Conservation (phyloP, 1,284 basidiomycete genomes). For the Sphagnurus paluster region DNA sequence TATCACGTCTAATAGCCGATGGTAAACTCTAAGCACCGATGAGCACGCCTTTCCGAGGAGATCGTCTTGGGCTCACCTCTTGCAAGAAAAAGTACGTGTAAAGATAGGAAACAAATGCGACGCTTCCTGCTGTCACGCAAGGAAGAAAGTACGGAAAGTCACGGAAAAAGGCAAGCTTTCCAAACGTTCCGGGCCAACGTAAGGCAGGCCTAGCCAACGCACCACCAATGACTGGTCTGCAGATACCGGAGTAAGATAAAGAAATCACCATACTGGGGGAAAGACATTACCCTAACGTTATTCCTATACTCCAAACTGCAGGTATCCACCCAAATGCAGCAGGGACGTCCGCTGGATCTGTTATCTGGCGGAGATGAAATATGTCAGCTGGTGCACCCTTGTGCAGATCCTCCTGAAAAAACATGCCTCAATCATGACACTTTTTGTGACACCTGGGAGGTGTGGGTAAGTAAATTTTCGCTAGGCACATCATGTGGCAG, state of each 20-base stretch:
- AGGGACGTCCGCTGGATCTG: constrained; percentile 46
- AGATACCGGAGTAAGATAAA: background rate
- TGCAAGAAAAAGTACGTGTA: constrained; percentile 29
- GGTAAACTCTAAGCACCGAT: constrained; percentile 12
- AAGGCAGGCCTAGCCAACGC: constrained; percentile 15
- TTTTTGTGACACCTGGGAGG: constrained; percentile 39
- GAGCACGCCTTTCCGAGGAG: background rate
- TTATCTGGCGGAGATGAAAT: constrained; percentile 30
- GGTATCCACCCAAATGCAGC: constrained; percentile 47
- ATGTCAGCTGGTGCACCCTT: background rate
- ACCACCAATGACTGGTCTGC: constrained; percentile 34
- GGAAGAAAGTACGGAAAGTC: constrained; percentile 44
- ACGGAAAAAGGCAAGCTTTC: constrained; percentile 29
- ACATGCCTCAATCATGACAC: constrained; percentile 43
- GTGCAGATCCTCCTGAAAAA: too few relatives aligned
- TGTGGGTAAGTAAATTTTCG: constrained; percentile 23
- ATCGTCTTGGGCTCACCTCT: constrained; percentile 30
- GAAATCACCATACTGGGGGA: background rate
- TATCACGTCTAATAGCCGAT: constrained; percentile 6
- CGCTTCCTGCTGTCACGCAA: constrained; percentile 32
- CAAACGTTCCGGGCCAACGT: constrained; percentile 23
- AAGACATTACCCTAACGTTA: constrained; percentile 39
- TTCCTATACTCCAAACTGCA: constrained; percentile 47
- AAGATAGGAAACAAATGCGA: constrained; percentile 29
- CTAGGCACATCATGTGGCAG: constrained; percentile 6